Evolutionary conservation across 1,139 yeast species (phyloP), one percentile per base, ranked within the genome.

Genomic region (Yamadazyma taylorii): DNA sequence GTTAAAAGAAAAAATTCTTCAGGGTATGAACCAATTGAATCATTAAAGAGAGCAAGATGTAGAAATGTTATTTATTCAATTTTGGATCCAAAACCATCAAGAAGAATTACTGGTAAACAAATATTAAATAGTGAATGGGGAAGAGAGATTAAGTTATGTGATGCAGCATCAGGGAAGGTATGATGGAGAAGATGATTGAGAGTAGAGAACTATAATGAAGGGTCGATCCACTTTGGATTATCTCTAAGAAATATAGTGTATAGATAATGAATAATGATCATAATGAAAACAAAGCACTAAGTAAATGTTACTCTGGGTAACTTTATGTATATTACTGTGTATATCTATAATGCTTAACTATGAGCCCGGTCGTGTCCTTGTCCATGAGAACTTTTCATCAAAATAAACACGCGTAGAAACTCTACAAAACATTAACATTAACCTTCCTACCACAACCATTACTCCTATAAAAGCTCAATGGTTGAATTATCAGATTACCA

Each of bases 61-160:
- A 72, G 96, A 35, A 90, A 92, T 53, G 97, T 90, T 28, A 84
- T 92, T 39, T 90, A 90, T 60, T 86, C 95, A 16, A 85, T 92
- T 37, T 68, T 90, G 53, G 97, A 92, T 55, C 97, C 98, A 1
- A 81, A 82, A 34, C 96, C 97, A 2, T 69, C 70, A 24, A 74
- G 97, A 49, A 75, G 98, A 56, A 85, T 92, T 47, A 90, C 86
- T 16, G 95, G 94, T 19, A 79, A 81, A 51, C 97, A 92, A 61
- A 80, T 90, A 24, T 68, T 92, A 56, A 88, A 85, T 56, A 83
- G 95, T 58, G 97, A 92, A 61, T 92, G 97, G 97, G 96, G 96
- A 2, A 69, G 97, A 45, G 94, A 86, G 56, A 88, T 90, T 42
- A 73, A 66, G 46, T 79, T 87, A 22, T 88, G 96, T 57, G 79